Evolutionary conservation across 257 asterid genomes (phyloP).

Genomic region (Leptodermis oblonga): DNA sequence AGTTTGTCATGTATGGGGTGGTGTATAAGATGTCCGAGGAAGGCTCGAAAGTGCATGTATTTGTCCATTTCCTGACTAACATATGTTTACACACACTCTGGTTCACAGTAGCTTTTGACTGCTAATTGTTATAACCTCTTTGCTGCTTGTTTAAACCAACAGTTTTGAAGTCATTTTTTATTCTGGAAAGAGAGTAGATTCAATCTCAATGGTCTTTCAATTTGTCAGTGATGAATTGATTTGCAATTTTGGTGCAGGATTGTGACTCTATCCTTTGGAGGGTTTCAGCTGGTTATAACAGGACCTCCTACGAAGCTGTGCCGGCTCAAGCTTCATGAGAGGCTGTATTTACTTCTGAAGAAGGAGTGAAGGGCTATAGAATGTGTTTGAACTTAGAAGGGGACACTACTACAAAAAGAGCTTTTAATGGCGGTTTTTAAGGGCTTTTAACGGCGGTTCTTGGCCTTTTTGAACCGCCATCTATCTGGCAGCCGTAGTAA

Average conservation of each 20-base stretch:
- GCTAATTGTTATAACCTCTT: not conserved
- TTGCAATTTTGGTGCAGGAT: conserved; percentile 33
- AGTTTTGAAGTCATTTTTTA: not conserved
- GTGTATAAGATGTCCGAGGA: no score
- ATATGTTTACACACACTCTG: no score
- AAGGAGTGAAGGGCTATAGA: conserved; percentile 61
- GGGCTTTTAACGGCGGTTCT: no score
- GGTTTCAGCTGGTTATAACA: conserved; percentile 78
- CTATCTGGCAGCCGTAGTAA: no score
- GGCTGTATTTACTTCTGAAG: conserved; percentile 77
- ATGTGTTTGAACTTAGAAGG: no score
- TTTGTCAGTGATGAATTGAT: conserved; percentile 10
- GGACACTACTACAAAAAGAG: no score
- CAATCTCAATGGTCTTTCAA: not conserved
- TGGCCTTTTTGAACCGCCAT: no score
- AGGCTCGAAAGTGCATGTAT: no score
- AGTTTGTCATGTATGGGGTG: no score
- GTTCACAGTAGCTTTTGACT: no score
- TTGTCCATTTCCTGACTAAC: no score
- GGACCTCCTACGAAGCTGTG: conserved; percentile 53
- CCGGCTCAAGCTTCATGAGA: conserved; percentile 56
- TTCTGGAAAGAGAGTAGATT: not conserved
- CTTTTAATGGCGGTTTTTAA: no score
- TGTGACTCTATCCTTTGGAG: conserved; percentile 75
- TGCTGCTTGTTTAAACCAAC: not conserved